Percentiles rank a stretch among this genome's conserved stretches.
phyloP scores from a whole-genome alignment of 305 asterid genomes.

The Ruellia speciosa region DNA sequence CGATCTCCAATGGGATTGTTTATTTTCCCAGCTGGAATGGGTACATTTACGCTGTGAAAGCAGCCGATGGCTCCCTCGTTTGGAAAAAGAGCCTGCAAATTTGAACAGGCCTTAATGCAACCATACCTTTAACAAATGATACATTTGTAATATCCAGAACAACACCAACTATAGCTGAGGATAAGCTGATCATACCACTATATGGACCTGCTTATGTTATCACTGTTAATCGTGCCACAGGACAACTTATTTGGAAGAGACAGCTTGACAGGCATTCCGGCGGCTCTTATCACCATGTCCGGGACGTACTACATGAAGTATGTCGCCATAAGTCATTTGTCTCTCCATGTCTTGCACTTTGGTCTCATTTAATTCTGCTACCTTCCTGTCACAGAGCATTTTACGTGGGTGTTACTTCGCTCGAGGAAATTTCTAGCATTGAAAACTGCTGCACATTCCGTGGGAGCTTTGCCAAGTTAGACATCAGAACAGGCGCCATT shows the following conservation, averaged over 20 bases:
- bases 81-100: conserved; percentile 34
- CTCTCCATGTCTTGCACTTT: too few relatives aligned
- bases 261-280: conserved; percentile 38
- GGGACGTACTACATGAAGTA: conserved; percentile 41
- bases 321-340: conserved; percentile 1
- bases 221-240: conserved; percentile 32
- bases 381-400: conserved; percentile 23
- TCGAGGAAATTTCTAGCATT: conserved; percentile 24
- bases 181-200: conserved; percentile 31
- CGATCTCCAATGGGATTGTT: conserved; percentile 25
- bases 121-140: conserved; percentile 15
- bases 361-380: too few relatives aligned
- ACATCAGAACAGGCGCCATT: conserved; percentile 31
- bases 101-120: conserved; percentile 28
- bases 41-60: conserved; percentile 32
- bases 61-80: conserved; percentile 30
- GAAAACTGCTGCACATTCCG: conserved; percentile 47
- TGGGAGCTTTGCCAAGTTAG: conserved; percentile 42
- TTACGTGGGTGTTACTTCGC: conserved; percentile 43
- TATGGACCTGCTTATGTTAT: conserved; percentile 43
- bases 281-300: conserved; percentile 42
- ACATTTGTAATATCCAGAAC: conserved; percentile 26
- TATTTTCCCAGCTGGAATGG: conserved; percentile 51
- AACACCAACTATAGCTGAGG: conserved; percentile 42
- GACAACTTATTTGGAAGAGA: conserved; percentile 39